Evolutionary conservation across 1,284 basidiomycete species (phyloP).

Genomic region (Fomitiporia mediterranea): DNA sequence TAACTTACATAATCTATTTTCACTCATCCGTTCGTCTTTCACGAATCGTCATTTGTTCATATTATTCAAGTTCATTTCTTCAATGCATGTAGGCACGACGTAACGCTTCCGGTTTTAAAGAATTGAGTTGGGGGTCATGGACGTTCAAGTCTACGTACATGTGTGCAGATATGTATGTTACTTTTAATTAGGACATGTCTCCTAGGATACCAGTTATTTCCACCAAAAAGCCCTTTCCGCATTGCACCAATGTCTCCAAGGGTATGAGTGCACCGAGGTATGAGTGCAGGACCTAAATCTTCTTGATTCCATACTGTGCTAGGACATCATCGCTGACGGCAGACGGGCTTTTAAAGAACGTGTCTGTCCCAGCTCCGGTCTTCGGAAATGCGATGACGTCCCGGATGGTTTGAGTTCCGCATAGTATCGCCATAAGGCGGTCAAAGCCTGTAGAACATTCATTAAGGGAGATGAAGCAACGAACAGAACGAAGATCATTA

Average conservation of each 20-base stretch:
- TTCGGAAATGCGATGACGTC: constrained; percentile 98
- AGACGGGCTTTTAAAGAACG: constrained; percentile 85
- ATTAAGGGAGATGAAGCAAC: constrained; percentile 1
- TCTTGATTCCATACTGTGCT: constrained; percentile 56
- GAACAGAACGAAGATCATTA: constrained; percentile 17
- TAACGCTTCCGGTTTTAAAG: neutral
- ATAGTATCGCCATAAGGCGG: constrained; percentile 86
- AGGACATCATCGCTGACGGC: constrained; percentile 51
- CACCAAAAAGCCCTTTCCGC: no score
- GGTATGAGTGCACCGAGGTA: no score
- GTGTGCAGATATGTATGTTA: neutral
- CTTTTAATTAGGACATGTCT: no score
- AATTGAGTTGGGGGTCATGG: neutral
- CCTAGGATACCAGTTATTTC: no score
- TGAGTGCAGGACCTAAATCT: constrained; percentile 18
- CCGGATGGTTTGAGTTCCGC: constrained; percentile 78
- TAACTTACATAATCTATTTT: neutral
- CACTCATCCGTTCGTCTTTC: neutral
- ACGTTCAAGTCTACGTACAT: neutral
- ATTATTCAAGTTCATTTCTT: no score
- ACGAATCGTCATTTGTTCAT: no score
- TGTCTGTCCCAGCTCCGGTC: constrained; percentile 78
- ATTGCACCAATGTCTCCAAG: no score
- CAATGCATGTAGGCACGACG: no score
- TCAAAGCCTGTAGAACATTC: constrained; percentile 67